Conservation (phyloP, 2,329 filamentous ascomycete species). For the Curvularia sp. region DNA sequence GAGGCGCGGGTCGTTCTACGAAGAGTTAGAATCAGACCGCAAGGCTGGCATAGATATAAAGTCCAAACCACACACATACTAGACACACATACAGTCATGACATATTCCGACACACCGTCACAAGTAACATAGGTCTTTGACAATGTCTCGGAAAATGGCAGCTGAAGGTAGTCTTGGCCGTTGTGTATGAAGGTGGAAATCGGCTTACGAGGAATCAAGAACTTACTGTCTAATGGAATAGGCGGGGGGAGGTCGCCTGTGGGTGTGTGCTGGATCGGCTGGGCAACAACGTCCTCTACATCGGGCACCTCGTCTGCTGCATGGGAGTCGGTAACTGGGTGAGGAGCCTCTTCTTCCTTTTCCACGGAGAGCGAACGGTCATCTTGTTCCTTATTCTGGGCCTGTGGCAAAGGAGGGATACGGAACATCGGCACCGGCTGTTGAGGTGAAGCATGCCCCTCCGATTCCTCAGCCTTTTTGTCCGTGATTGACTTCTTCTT, state of each 20-base stretch:
- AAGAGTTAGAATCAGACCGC: slow-evolving; percentile 23
- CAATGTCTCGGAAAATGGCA: slow-evolving; percentile 38
- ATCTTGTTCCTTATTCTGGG: slow-evolving; percentile 58
- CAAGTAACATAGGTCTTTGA: slow-evolving; percentile 45
- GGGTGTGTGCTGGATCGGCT: slow-evolving; percentile 52
- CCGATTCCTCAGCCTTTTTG: slow-evolving; percentile 48
- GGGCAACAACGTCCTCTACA: slow-evolving; percentile 60
- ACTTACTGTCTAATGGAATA: slow-evolving; percentile 61
- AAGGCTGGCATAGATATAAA: background rate
- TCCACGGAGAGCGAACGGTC: slow-evolving; percentile 55
- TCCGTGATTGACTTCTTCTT: slow-evolving; percentile 58
- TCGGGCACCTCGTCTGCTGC: slow-evolving; percentile 60
- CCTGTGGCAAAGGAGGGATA: slow-evolving; percentile 74
- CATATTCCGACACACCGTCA: slow-evolving; percentile 47
- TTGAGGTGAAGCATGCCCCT: slow-evolving; percentile 39
- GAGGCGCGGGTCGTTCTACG: slow-evolving; percentile 53
- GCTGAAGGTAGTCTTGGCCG: slow-evolving; percentile 33
- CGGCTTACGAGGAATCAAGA: slow-evolving; percentile 50
- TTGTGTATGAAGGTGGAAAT: slow-evolving; percentile 29
- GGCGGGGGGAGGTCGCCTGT: slow-evolving; percentile 52
- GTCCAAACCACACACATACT: slow-evolving; percentile 43
- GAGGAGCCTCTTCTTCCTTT: slow-evolving; percentile 59
- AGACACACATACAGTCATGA: slow-evolving; percentile 50
- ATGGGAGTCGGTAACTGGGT: slow-evolving; percentile 54
- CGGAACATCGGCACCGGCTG: slow-evolving; percentile 64